These are phyloP conservation scores for Scalesia atractyloides DNA, from an alignment of 129 eudicot species.

Conservation along the genomic window DNA sequence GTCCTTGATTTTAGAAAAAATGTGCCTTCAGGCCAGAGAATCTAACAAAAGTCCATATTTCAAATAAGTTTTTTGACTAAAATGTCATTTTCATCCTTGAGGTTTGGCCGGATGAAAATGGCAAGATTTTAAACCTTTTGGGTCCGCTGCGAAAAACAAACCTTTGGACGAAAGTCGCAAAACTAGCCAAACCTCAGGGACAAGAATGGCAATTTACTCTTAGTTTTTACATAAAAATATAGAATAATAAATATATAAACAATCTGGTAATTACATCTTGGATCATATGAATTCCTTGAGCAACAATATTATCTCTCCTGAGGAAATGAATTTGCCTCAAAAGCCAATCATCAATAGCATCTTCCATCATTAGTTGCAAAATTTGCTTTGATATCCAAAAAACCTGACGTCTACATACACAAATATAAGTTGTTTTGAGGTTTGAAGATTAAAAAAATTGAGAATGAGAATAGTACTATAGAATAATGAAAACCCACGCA, in stretches of 20 bases:
- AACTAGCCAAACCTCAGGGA: no score
- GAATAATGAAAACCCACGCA: no score
- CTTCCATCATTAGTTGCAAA: slow-evolving; percentile 95
- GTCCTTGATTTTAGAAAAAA: slow-evolving; percentile 54
- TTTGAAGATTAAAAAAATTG: neutral
- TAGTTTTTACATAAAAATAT: neutral
- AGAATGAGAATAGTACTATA: no score
- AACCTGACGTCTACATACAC: slow-evolving; percentile 72
- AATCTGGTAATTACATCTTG: slow-evolving; percentile 63
- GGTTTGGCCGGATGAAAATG: no score
- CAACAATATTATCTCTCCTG: slow-evolving; percentile 78
- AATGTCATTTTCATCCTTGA: neutral
- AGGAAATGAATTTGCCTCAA: slow-evolving; percentile 89
- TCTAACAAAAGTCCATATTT: slow-evolving; percentile 33
- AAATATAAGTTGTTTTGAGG: neutral
- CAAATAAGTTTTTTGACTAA: neutral
- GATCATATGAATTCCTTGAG: slow-evolving; percentile 83
- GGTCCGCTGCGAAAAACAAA: no score
- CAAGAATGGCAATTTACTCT: neutral
- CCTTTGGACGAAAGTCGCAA: no score
- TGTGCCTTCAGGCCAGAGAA: slow-evolving; percentile 92
- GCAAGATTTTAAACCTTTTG: no score
- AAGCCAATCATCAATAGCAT: slow-evolving; percentile 99
- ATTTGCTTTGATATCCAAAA: slow-evolving; percentile 99
- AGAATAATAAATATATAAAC: neutral